These are phyloP conservation scores for Sinapis alba DNA, from an alignment of 441 rosid species.

Conservation along the genomic window DNA sequence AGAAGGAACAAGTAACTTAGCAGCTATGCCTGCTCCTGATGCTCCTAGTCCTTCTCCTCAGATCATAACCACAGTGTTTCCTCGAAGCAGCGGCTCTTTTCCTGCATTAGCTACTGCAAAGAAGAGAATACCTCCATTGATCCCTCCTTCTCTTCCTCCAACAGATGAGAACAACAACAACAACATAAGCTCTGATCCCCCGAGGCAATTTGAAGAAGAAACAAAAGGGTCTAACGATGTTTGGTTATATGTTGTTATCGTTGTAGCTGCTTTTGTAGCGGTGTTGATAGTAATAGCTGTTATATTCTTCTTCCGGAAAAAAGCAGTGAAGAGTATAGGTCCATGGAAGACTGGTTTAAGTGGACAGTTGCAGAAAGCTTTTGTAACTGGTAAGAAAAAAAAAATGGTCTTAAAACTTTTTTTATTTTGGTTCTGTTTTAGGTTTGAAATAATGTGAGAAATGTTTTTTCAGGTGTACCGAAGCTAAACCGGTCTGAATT, in stretches of 20 bases:
- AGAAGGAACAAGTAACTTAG: constrained; percentile 30
- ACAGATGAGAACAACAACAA: constrained; percentile 8
- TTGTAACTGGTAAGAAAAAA: constrained; percentile 59
- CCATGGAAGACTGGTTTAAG: constrained; percentile 94
- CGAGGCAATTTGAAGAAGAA: constrained; percentile 17
- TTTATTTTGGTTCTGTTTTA: background rate
- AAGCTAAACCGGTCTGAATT: constrained; percentile 77
- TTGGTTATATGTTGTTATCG: constrained; percentile 56
- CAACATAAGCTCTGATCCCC: constrained; percentile 11
- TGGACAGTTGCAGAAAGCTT: constrained; percentile 91
- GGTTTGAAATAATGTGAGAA: background rate
- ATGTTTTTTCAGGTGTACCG: constrained; percentile 67
- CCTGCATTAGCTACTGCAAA: constrained; percentile 26
- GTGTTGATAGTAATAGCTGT: constrained; percentile 39
- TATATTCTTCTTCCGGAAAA: constrained; percentile 47
- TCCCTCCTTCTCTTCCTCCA: constrained; percentile 16
- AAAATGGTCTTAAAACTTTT: background rate
- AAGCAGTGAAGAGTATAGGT: constrained; percentile 56
- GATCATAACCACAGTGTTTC: constrained; percentile 16
- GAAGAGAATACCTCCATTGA: constrained; percentile 28
- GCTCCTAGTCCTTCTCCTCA: constrained; percentile 22
- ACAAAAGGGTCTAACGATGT: constrained; percentile 37
- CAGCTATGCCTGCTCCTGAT: constrained; percentile 24
- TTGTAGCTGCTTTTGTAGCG: constrained; percentile 39
- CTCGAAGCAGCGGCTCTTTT: constrained; percentile 36